Evolutionary conservation across 2,329 filamentous ascomycete species (phyloP), one percentile per base, ranked within the genome.

Genomic region (Aspergillus melleus): DNA sequence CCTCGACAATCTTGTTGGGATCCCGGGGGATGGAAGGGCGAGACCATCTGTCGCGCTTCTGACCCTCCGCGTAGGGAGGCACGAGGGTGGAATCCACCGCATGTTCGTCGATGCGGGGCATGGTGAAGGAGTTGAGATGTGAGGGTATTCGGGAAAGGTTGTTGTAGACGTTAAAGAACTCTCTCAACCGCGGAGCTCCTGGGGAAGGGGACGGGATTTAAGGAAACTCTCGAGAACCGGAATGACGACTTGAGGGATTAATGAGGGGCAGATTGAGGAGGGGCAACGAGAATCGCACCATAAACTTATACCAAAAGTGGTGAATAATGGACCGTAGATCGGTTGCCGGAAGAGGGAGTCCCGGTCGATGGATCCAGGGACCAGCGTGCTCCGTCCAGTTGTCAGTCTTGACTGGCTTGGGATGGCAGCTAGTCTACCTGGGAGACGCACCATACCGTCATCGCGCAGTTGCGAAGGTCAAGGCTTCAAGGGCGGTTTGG

Each of bases 1-100:
- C 82, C 77, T 91, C 89, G 69, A 91, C 84, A 47, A 86, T 80
- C 56, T 81, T 82, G 61, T 80, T 76, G 42, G 66, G 66, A 29
- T 80, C 80, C 46, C 76, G 76, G 32, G 83, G 82, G 57, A 76
- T 77, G 62, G 70, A 69, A 61, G 77, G 74, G 53, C 69, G 71
- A n/a, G 57, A 51, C 51, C 72, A 66, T 63, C 69, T 62, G 57
- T 42, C 36, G 16, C 36, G 36, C 36, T 42, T 42, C 36, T 42
- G 36, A 16, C 12, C 14, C 36, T 42, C 36, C 36, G 36, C 36
- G 16, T 42, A n/a, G 36, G 36, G 36, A 42, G 36, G 36, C 36
- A 42, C 36, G 36, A 42, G 36, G 26, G 26, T 29, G 26, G 26
- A 29, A 29, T 29, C 26, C 26, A 29, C 26, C 26, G 26, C 26